A percentile compares a stretch with the other conserved stretches of the same genome.
Conservation (phyloP, 2,329 filamentous ascomycete genomes). For the Fusarium coicis region DNA sequence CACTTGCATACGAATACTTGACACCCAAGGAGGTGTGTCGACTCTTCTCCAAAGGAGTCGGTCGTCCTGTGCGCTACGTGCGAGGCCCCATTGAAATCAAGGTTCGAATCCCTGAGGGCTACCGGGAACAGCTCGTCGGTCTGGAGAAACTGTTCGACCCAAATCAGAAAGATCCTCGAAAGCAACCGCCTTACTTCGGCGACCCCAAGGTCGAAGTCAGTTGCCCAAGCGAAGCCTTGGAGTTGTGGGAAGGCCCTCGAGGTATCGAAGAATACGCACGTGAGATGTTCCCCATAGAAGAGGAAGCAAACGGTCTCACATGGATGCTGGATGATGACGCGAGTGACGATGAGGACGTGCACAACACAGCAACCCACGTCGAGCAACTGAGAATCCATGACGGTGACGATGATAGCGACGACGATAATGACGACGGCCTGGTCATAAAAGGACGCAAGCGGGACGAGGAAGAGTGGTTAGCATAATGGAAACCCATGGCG, state of each 20-base stretch:
- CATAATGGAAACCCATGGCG: slow-evolving; percentile 48
- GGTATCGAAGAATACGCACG: slow-evolving; percentile 94
- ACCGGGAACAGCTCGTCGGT: slow-evolving; percentile 85
- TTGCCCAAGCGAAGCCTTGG: slow-evolving; percentile 79
- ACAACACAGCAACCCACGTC: slow-evolving; percentile 50
- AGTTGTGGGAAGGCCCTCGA: slow-evolving; percentile 91
- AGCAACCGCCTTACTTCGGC: slow-evolving; percentile 73
- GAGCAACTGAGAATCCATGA: slow-evolving; percentile 56
- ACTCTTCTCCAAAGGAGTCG: slow-evolving; percentile 81
- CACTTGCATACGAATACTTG: slow-evolving; percentile 89
- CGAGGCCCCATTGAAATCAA: slow-evolving; percentile 83
- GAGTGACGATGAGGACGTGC: slow-evolving; percentile 51
- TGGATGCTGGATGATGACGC: slow-evolving; percentile 81
- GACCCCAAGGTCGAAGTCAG: slow-evolving; percentile 66
- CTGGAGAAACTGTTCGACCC: slow-evolving; percentile 69
- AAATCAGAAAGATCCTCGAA: slow-evolving; percentile 61
- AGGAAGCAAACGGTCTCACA: slow-evolving; percentile 90
- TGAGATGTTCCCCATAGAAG: slow-evolving; percentile 93
- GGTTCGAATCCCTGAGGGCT: slow-evolving; percentile 87
- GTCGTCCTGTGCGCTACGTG: slow-evolving; percentile 81
- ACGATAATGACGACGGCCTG: slow-evolving; percentile 68
- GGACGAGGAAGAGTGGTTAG: slow-evolving; percentile 70
- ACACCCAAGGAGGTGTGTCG: slow-evolving; percentile 85
- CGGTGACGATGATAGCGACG: slow-evolving; percentile 57
- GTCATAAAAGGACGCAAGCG: slow-evolving; percentile 67